These are phyloP conservation scores for Xylariaceae sp. DNA, from an alignment of 2,329 filamentous ascomycete species.

Conservation along the genomic window DNA sequence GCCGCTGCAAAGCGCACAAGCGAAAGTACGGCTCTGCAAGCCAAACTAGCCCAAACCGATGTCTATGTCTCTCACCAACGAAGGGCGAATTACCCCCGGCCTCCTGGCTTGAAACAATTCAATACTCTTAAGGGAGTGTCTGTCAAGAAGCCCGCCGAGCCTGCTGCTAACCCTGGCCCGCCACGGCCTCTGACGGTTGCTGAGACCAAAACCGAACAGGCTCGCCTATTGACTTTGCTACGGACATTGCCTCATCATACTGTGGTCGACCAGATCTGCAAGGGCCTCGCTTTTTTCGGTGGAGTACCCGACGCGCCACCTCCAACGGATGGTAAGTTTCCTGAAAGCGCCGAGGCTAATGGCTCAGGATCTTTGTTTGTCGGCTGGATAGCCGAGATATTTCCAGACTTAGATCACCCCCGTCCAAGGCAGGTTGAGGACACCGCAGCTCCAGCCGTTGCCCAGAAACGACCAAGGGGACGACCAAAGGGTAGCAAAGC, in stretches of 20 bases:
- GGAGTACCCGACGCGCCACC: conserved; percentile 53
- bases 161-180: conserved; percentile 12
- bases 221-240: conserved; percentile 54
- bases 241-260: conserved; percentile 51
- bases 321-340: conserved; percentile 49
- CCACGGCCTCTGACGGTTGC: conserved; percentile 38
- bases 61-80: conserved; percentile 50
- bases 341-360: conserved; percentile 52
- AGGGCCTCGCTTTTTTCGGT: conserved; percentile 60
- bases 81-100: conserved; percentile 35
- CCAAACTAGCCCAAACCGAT: conserved; percentile 51
- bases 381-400: conserved; percentile 61
- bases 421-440: conserved; percentile 22
- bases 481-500: conserved; percentile 56
- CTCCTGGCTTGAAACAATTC: conserved; percentile 30
- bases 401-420: conserved; percentile 43
- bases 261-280: conserved; percentile 61
- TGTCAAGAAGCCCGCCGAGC: conserved; percentile 22
- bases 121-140: conserved; percentile 14
- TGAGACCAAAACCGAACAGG: conserved; percentile 57
- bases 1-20: conserved; percentile 58
- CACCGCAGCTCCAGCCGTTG: conserved; percentile 17
- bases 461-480: conserved; percentile 45
- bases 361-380: conserved; percentile 56
- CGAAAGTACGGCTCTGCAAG: conserved; percentile 56